Evolutionary conservation across 805 yeast genomes (phyloP), one percentile per base, ranked within the genome.

Genomic region (Metschnikowia vanudenii): DNA sequence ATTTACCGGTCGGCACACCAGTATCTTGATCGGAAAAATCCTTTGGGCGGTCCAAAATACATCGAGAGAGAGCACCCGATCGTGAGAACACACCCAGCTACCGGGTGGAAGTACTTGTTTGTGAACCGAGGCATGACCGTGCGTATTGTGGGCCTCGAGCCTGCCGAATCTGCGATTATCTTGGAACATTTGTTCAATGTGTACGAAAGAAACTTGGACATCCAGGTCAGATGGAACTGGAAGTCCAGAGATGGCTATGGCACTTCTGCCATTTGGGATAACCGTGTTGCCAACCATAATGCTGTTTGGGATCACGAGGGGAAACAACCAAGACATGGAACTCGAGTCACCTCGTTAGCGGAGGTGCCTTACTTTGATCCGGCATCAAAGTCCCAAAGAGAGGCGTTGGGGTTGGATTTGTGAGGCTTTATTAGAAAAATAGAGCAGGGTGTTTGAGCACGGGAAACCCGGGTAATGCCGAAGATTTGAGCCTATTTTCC

Each of bases 201-300:
- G n/a, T 52, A 51, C 40, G 56, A 52, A 51, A 51, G 46, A 57
- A 75, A 76, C 58, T 73, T 75, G 43, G 84, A 80, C 53, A 73
- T 78, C 47, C 83, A 79, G 62, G 57, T 53, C 36, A 45, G 56
- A 39, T 53, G 50, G 48, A 53, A 53, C 51, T 53, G 56, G 56
- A 53, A 44, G 35, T 49, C 56, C 30, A 43, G 49, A 45, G 47
- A 41, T 11, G 76, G 77, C 5, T 60, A 59, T 14, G 80, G 80
- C 24, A 74, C 80, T 29, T 67, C 79, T 33, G 84, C 81, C 6
- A 55, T 80, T 32, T 80, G 85, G 84, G 85, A 81, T 55, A 81
- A 80, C 68, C 67, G 85, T 59, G 57, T 77, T 43, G 68, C 80
- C 20, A 71, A 71, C 46, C 87, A 81, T 64, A 65, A 67, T 47